Evolutionary conservation across 2,329 filamentous ascomycete genomes (phyloP).

Genomic region (Neonectria ditissima): DNA sequence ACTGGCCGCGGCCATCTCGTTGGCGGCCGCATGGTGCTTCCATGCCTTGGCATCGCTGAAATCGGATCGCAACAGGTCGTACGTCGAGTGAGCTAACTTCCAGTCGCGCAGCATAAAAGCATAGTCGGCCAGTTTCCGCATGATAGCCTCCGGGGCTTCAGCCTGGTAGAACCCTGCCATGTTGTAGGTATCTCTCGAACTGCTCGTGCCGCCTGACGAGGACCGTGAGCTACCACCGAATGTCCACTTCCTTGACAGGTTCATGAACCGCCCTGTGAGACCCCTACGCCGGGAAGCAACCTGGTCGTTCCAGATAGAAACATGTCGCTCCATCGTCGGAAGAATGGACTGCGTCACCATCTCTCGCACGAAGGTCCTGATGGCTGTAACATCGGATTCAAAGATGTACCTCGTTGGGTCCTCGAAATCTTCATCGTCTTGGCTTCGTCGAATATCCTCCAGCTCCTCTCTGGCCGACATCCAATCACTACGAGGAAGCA

Average conservation of each 20-base stretch:
- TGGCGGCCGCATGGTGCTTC: conserved; percentile 92
- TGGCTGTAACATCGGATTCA: conserved; percentile 89
- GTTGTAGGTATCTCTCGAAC: conserved; percentile 79
- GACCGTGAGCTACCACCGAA: conserved; percentile 78
- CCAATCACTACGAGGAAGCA: conserved; percentile 87
- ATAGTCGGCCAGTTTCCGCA: conserved; percentile 94
- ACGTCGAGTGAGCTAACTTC: conserved; percentile 91
- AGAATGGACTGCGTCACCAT: conserved; percentile 95
- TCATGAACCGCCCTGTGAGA: conserved; percentile 93
- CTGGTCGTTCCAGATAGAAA: conserved; percentile 96
- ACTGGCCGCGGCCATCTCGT: conserved; percentile 93
- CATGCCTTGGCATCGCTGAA: conserved; percentile 97
- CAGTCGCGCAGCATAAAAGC: conserved; percentile 97
- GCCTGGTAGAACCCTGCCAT: conserved; percentile 83
- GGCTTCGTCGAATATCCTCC: conserved; percentile 75
- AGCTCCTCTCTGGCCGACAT: conserved; percentile 88
- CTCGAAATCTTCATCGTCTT: conserved; percentile 75
- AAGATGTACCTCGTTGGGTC: conserved; percentile 84
- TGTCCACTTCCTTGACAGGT: conserved; percentile 89
- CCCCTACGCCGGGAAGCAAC: conserved; percentile 91
- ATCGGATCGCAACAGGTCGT: conserved; percentile 88
- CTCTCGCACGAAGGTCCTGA: conserved; percentile 90
- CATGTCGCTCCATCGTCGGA: conserved; percentile 93
- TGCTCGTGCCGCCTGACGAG: conserved; percentile 64
- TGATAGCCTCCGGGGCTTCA: conserved; percentile 86